Percentiles rank a stretch among this genome's conserved stretches.
Evolutionary conservation across 78 protist genomes (phyloP).

Genomic region (Dictyostelium capitatum): DNA sequence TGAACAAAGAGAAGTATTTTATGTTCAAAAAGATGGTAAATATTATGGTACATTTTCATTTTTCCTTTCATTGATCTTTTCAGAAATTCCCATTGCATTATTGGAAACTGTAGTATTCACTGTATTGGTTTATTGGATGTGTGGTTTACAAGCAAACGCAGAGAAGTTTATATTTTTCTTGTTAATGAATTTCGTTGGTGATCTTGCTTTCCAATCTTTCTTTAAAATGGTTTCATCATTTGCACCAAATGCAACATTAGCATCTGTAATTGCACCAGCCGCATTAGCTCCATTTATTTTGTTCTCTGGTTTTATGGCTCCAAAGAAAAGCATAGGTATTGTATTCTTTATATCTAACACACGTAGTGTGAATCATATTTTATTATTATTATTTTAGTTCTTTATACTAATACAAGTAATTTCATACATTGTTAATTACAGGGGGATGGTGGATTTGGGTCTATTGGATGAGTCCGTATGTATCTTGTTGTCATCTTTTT

Average conservation of each 20-base stretch:
- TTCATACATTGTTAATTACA: no score
- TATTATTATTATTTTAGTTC: no score
- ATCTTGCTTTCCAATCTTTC: conserved; percentile 56
- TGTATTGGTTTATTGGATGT: conserved; percentile 75
- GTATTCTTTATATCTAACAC: no score
- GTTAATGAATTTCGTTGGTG: conserved; percentile 27
- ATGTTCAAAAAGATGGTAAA: conserved; percentile 71
- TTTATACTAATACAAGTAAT: no score
- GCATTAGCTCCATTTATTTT: conserved; percentile 58
- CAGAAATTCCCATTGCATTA: conserved; percentile 55
- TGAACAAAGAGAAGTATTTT: conserved; percentile 69
- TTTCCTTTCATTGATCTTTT: conserved; percentile 60
- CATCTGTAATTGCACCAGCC: conserved; percentile 75
- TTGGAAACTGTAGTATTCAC: conserved; percentile 53
- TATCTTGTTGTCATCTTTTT: no score
- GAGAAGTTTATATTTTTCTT: conserved; percentile 71
- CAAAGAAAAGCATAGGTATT: neutral
- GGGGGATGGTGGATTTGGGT: conserved; percentile 85
- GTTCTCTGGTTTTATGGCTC: conserved; percentile 74
- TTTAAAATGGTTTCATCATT: conserved; percentile 70
- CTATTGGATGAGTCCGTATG: conserved; percentile 83
- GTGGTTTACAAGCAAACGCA: conserved; percentile 69
- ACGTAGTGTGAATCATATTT: no score
- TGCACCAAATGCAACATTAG: conserved; percentile 36
- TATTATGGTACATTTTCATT: conserved; percentile 53